These are phyloP conservation scores for Hortiboletus campestris DNA, from an alignment of 768 basidiomycete genomes.

Conservation along the genomic window DNA sequence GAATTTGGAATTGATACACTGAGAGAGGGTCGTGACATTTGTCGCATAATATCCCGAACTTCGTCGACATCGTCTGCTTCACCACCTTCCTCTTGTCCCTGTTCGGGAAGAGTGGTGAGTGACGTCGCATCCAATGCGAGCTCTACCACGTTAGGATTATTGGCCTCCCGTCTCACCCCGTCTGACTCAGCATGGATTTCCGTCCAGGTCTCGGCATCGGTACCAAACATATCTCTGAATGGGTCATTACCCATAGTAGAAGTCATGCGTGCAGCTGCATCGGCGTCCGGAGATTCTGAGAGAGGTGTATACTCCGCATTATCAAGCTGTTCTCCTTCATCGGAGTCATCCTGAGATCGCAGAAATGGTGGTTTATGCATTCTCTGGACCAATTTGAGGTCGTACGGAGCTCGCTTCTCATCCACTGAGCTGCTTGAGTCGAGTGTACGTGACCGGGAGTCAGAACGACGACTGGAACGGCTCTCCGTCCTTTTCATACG, in stretches of 20 bases:
- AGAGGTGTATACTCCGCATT: conserved; percentile 29
- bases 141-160: conserved; percentile 46
- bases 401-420: conserved; percentile 41
- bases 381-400: conserved; percentile 50
- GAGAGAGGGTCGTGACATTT: conserved; percentile 38
- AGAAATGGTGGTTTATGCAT: conserved; percentile 41
- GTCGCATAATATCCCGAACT: conserved; percentile 37
- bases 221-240: conserved; percentile 60
- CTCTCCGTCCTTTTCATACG: conserved; percentile 55
- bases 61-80: conserved; percentile 35
- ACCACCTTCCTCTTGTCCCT: conserved; percentile 25
- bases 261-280: conserved; percentile 39
- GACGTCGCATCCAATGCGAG: conserved; percentile 50
- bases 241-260: conserved; percentile 44
- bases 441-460: conserved; percentile 21
- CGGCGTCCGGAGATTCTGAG: conserved; percentile 27
- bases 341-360: conserved; percentile 22
- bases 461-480: conserved; percentile 28
- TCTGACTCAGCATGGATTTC: conserved; percentile 44
- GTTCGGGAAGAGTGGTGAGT: conserved; percentile 29
- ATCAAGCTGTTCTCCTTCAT: conserved; percentile 30
- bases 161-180: conserved; percentile 22
- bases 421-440: conserved; percentile 25
- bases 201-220: conserved; percentile 63
- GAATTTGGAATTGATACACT: conserved; percentile 42